Base-by-base conservation (phyloP, 768 basidiomycete genomes). In the Rhizopogon sp. region DNA sequence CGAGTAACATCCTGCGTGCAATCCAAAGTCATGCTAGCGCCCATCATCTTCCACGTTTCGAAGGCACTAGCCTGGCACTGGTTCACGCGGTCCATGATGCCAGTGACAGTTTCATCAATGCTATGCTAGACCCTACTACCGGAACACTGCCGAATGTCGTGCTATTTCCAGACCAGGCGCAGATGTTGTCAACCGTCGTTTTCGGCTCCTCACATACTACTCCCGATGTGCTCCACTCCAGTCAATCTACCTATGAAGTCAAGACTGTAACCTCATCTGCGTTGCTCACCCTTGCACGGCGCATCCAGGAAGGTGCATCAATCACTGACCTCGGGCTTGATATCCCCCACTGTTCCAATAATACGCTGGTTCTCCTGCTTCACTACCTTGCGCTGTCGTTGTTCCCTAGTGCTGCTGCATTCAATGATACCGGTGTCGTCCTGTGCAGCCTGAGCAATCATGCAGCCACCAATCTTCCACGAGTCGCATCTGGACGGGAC, bases 361-460 rank as follows among this genome's bases (percentile, higher is more conserved):
- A 72, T 17, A 72, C 74, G 2, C 58, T 80, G 31, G 63, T 73
- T 43, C 70, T 80, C 8, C 51, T 80, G 43, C 66, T 80, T 47
- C 79, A 80, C 58, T 80, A 80, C 61, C 60, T 79, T 25, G 75
- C 79, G 0, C 65, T 79, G 1, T 70, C 76, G 1, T 66, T 79
- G 37, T 68, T 68, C 56, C 77, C 77, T 5, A 72, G 73, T 11
- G 71, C 79, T 2, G 74, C 76, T 29, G 76, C 74, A 22, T 73
- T 75, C 65, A 80, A 80, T 58, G 79, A 80, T 53, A 73, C 79
- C 31, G 79, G 79, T 16, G 78, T 80, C 53, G 62, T 80, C 28
- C 60, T 80, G 8, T 75, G 77, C 16, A 64, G 70, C 3, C 60
- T 77, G 42, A 61, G 60, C 41, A 61, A 56, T 6, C 64, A 65